Evolutionary conservation across 345 rosid species (phyloP), one percentile per base, ranked within the genome.

Genomic region (Populus simonii): DNA sequence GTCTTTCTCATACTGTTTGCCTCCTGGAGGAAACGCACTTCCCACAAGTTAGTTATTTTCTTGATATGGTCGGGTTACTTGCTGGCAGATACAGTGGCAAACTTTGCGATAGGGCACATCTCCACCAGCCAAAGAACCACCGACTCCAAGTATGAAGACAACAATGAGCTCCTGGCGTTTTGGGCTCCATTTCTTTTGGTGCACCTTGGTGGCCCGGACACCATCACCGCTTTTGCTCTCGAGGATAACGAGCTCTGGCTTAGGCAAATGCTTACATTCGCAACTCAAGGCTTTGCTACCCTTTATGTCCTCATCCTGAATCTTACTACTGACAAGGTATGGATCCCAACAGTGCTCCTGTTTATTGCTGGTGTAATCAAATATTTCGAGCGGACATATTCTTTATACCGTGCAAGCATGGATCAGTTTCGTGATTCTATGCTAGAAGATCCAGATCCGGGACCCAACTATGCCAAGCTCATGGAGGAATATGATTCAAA

Each of bases 401-500:
- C 91, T 9, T 47, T 88, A 76, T 88, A 85, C 75, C 87, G 84
- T 31, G 91, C 92, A 1, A 92, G 92, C 79, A 63, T 84, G 84
- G 91, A 88, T 25, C 85, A 76, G 39, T 90, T 89, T 66, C 88
- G 89, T 33, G 86, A 90, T 10, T 87, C 90, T 61, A 89, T 88
- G 89, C 83, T 90, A 75, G 74, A 82, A 76, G 83, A 78, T 6
- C 85, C 97, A 12, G 90, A 89, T 68, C 87, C 92, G 0, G 91
- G 96, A 17, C 91, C 90, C 8, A 89, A 90, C 71, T 92, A 83
- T 12, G 92, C 89, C 0, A 88, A 87, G 83, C 87, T 90, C 57
- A 92, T 92, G 96, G 90, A 89, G 70, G 89, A 89, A 77, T 87
- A 84, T 73, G 87, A 84, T 35, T 89, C 86, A 18, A 83, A 82